Base-by-base conservation (phyloP, 768 basidiomycete species). In the Serendipita sp. region DNA sequence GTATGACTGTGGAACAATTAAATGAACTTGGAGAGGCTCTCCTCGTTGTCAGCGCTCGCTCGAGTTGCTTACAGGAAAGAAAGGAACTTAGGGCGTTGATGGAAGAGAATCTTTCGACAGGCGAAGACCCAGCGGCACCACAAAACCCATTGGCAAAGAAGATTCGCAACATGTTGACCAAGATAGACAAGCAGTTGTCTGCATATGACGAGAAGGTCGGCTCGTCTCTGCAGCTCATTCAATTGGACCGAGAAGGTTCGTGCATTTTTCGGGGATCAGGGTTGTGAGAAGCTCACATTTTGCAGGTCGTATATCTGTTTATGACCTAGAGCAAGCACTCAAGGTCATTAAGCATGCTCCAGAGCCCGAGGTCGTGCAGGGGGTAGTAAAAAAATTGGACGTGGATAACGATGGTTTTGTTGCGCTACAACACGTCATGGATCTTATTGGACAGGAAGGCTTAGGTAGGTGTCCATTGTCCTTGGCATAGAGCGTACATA, bases 1-100 rank as follows among this genome's bases (percentile, higher is more conserved):
- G 91, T 48, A 97, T 99, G 95, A 98, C 93, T 1, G 83, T 88
- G 8, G 95, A 98, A 70, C 94, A 99, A 70, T 80, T 99, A 28
- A 88, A 87, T 71, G 96, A 99, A 75, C 82, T 99, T 44, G 86
- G 86, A 44, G 93, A 95, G 68, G 93, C 94, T 1, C 77, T 98
- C 65, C 85, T 88, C 2, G 82, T 98, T 70, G 78, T 98, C 64
- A 94, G 92, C 16, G 89, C 95, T 66, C 93, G 89, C 74, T 95
- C 91, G 3, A 89, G 88, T 67, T 94, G 98, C 41, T 81, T 98
- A 65, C 93, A 97, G 76, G 96, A 99, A 75, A 86, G 95, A 44
- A 85, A 88, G 69, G 96, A 98, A 75, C 81, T 98, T 30, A 84
- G 85, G 36, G 80, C 80, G 5, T 78, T 99, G n/a, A 91, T 98